Percentiles rank a stretch among this genome's conserved stretches.
These are phyloP conservation scores for Anaeromyces robustus DNA, from an alignment of 192 early-diverging fungal species.

Conservation along the genomic window DNA sequence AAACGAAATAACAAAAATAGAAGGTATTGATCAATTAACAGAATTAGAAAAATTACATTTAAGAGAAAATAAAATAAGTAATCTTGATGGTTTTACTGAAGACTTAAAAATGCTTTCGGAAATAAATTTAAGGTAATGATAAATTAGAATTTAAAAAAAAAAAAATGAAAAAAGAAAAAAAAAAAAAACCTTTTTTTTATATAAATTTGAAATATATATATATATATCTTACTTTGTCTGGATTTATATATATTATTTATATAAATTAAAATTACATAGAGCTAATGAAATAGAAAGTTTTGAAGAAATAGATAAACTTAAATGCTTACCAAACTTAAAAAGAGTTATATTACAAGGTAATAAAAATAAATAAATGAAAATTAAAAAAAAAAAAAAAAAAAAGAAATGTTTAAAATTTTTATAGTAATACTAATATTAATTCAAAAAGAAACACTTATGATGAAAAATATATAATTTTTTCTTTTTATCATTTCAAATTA, in stretches of 20 bases:
- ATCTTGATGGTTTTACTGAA: not conserved
- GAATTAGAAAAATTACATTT: not conserved
- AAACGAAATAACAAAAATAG: not conserved
- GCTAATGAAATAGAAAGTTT: not conserved
- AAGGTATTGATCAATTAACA: not conserved
- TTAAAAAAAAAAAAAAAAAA: no score
- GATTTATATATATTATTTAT: no score
- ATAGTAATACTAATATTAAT: no score
- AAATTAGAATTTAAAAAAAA: not conserved
- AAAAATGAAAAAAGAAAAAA: no score
- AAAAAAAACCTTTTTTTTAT: no score
- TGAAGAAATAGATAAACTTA: not conserved
- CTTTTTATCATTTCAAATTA: no score
- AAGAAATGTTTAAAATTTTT: no score
- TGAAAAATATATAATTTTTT: no score
- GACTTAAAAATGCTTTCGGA: not conserved
- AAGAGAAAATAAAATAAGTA: not conserved
- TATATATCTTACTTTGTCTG: no score
- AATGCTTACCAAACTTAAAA: not conserved
- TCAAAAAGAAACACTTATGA: no score
- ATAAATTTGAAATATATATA: no score
- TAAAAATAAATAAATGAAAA: no score
- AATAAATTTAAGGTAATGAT: not conserved
- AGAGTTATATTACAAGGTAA: not conserved
- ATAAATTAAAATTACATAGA: not conserved